Percentiles rank a stretch among this genome's conserved stretches.
Evolutionary conservation across 495 filamentous ascomycete genomes (phyloP).

Genomic region (Hypoxylon cercidicola): DNA sequence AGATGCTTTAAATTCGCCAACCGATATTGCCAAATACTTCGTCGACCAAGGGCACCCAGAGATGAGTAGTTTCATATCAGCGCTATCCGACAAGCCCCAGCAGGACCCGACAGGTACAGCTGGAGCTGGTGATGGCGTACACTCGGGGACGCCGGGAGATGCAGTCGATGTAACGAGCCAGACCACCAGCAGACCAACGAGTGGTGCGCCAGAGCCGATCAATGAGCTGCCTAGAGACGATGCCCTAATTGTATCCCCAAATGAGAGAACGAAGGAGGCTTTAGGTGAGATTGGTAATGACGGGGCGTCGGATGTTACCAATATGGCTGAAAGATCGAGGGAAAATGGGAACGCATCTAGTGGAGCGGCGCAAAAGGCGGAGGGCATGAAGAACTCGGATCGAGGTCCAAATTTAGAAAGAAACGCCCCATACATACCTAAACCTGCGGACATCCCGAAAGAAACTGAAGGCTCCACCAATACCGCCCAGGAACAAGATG

Average conservation of each 20-base stretch:
- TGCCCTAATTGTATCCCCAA: constrained; percentile 18
- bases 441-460: constrained; percentile 34
- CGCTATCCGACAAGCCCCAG: constrained; percentile 18
- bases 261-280: constrained; percentile 20
- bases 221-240: constrained; percentile 32
- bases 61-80: constrained; percentile 40
- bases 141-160: constrained; percentile 5
- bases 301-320: not conserved
- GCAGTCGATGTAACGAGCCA: not conserved
- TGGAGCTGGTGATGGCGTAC: not conserved
- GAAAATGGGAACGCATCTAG: not conserved
- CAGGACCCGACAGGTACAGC: not conserved
- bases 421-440: constrained; percentile 1
- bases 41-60: constrained; percentile 39
- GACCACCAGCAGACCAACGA: not conserved
- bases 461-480: constrained; percentile 27
- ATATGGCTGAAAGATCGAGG: not conserved
- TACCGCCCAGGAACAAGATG: not conserved
- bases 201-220: not conserved
- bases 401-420: not conserved
- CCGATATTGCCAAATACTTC: constrained; percentile 39
- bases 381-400: not conserved
- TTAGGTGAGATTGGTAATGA: not conserved
- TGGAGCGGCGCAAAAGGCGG: not conserved
- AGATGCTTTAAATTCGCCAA: constrained; percentile 30